These are phyloP conservation scores for Austroboletus novae-zelandiae DNA, from an alignment of 1,284 basidiomycete genomes.

Conservation along the genomic window DNA sequence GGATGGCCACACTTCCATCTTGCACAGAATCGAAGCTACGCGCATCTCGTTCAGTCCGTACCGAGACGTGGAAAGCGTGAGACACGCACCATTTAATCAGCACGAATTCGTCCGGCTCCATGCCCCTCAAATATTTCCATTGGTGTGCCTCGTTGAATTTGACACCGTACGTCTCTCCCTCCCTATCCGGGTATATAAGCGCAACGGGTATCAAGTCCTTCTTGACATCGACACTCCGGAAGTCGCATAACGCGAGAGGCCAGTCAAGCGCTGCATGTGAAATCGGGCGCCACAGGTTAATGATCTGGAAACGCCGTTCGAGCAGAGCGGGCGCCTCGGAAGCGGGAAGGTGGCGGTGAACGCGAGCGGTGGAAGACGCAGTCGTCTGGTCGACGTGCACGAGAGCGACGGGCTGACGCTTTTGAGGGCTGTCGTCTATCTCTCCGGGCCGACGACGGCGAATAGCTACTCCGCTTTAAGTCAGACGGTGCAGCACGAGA, in stretches of 20 bases:
- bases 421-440: constrained; percentile 39
- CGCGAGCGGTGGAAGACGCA: constrained; percentile 44
- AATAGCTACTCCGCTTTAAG: constrained; percentile 27
- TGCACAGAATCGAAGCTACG: constrained; percentile 13
- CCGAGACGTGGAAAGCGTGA: neutral
- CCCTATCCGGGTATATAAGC: constrained; percentile 21
- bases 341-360: constrained; percentile 51
- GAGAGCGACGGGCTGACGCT: constrained; percentile 46
- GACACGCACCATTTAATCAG: constrained; percentile 48
- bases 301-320: constrained; percentile 47
- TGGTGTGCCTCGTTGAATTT: constrained; percentile 20
- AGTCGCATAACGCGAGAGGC: constrained; percentile 52
- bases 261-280: constrained; percentile 43
- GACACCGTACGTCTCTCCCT: constrained; percentile 20
- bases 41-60: neutral
- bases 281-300: constrained; percentile 59
- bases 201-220: constrained; percentile 37
- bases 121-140: constrained; percentile 32
- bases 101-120: constrained; percentile 45
- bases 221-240: constrained; percentile 39
- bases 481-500: neutral
- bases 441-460: constrained; percentile 44
- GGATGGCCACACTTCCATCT: constrained; percentile 39
- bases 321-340: constrained; percentile 39
- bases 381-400: constrained; percentile 58